Base-by-base conservation (phyloP, 1,284 basidiomycete species). In the Peniophora sp. region DNA sequence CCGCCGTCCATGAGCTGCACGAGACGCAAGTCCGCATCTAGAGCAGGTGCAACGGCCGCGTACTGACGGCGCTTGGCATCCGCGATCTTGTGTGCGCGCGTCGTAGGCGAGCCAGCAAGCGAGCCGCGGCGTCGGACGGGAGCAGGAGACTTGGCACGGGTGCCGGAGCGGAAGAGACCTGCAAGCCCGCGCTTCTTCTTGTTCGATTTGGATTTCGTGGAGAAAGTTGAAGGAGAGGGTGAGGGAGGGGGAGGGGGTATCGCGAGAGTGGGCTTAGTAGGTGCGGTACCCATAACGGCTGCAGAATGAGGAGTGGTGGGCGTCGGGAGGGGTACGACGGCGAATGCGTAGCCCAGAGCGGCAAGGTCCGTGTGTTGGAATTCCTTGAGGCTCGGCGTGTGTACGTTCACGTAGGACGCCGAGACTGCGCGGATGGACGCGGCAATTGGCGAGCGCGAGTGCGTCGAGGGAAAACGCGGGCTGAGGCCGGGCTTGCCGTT, bases 1-100 rank as follows among this genome's bases (percentile, higher is more conserved):
- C 85, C 85, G 14, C 85, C 85, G 48, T 80, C 81, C 2, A 70
- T 60, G 54, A 85, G 79, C 62, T 86, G 85, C 71, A 81, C 77
- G 52, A 87, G 66, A 1, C 77, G 78, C 36, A 86, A 71, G 55
- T 86, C 83, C 48, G 77, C 77, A 5, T 75, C 70, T 34, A 87
- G 72, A 2, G 81, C 70, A 63, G 65, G 59, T 55, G 68, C 51
- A 58, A 65, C 55, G 16, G 17, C n/a, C 35, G 63, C 59, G 58
- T 76, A 74, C 51, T 72, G 67, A 8, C 67, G 65, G 56, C 74
- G 77, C 64, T 79, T 79, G 55, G 68, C 68, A 60, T 69, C 70
- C 3, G 68, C 63, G 27, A 72, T 63, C 48, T 64, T 58, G 47
- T 68, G 63, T 2, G 69, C 63, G 22, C 62, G 52, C 0, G 53